phyloP scores from a whole-genome alignment of 2,329 filamentous ascomycete genomes.

The Aspergillaceae sp. region DNA sequence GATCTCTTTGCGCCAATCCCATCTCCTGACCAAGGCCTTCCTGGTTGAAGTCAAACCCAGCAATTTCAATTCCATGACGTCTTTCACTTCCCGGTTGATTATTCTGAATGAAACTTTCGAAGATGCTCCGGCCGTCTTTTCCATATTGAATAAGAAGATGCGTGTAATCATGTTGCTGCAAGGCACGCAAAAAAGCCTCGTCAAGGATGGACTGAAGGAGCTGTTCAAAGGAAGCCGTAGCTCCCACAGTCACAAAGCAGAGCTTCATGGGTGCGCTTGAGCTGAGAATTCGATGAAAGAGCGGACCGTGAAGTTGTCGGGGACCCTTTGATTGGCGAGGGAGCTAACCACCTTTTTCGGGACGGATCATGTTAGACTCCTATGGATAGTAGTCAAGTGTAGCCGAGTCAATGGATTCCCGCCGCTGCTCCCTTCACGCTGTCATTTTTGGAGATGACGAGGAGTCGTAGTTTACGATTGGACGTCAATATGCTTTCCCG shows the following conservation, averaged over 20 bases:
- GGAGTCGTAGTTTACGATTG: background rate
- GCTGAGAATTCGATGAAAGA: constrained; percentile 6
- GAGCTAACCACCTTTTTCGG: background rate
- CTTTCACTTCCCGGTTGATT: constrained; percentile 14
- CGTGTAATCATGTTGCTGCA: constrained; percentile 56
- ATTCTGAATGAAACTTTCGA: constrained; percentile 33
- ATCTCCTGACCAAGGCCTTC: constrained; percentile 54
- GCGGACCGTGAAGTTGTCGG: background rate
- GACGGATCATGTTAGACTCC: background rate
- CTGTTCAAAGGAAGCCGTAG: constrained; percentile 71
- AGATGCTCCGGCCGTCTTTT: constrained; percentile 50
- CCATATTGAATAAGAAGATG: constrained; percentile 75
- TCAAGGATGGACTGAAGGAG: constrained; percentile 61
- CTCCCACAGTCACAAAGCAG: constrained; percentile 86
- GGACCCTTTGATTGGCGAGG: background rate
- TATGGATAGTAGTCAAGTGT: background rate
- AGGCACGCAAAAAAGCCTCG: constrained; percentile 52
- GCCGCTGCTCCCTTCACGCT: too few species aligned
- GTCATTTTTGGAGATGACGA: too few species aligned
- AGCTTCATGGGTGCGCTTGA: constrained; percentile 22
- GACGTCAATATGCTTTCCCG: background rate
- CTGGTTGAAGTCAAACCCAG: constrained; percentile 58
- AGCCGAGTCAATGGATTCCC: too few species aligned
- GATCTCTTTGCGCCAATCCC: constrained; percentile 41
- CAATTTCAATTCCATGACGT: constrained; percentile 43